Base-by-base conservation (phyloP, 108 stramenopile species). In the Nannochloropsis salina region DNA sequence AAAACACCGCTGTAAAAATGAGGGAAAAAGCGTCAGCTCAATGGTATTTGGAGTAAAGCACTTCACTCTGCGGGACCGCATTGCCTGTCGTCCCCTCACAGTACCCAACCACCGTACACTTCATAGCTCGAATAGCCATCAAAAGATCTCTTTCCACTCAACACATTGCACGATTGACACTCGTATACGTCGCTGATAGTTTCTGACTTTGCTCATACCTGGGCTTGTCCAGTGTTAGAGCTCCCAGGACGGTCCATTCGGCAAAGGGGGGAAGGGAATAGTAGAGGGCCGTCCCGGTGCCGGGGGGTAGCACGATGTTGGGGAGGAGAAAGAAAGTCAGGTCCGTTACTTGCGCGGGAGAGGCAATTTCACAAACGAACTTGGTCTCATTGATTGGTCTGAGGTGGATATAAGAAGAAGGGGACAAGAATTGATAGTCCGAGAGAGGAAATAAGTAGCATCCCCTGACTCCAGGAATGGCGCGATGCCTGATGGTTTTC, bases 271-370 rank as follows among this genome's bases (percentile, higher is more conserved):
- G 86, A 20, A 84, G 40, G 10, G 86, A 81, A 82, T 86, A 86
- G 20, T 86, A 86, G 9, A 86, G 41, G 31, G 83, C 82, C 41
- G 43, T 82, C 18, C 83, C 86, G 47, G 44, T 42, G 20, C 86
- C 86, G 9, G 81, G 82, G 12, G 86, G 83, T 11, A 86, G 42
- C 9, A 31, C 20, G 9, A 82, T 86, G 18, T 80, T 45, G 18
- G 86, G 86, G 12, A 86, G 86, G 9, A 86, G 20, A 21, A 86
- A 86, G 61, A 86, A 86, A 18, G 82, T 86, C 22, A 86, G 11
- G 11, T 86, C 86, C 21, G 82, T 51, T 51, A 43, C 43, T 43
- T 82, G 82, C 15, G 43, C 42, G 42, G 82, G 82, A 82, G 42
- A 10, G 43, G 82, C 43, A 1, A 82, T 43, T 43, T 82, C 82